These are phyloP conservation scores for Podila clonocystis DNA, from an alignment of 192 early-diverging fungal genomes.

Conservation along the genomic window DNA sequence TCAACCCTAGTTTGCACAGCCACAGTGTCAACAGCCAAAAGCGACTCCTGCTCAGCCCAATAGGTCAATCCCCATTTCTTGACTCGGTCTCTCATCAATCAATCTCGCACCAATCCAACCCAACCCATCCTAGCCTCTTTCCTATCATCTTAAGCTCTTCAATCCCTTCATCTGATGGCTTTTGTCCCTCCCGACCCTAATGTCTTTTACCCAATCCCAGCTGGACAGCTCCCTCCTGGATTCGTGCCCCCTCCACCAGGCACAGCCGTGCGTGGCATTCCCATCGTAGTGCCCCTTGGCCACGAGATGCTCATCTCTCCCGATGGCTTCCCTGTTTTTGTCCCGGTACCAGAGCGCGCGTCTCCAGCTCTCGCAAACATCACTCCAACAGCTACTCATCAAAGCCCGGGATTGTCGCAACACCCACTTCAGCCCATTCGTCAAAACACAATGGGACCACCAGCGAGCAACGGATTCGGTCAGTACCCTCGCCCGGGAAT, in stretches of 20 bases:
- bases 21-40: too few relatives aligned
- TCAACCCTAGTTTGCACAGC: too few relatives aligned
- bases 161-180: slow-evolving; percentile 9
- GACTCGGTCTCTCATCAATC: too few relatives aligned
- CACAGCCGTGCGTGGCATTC: slow-evolving; percentile 39
- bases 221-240: slow-evolving; percentile 39
- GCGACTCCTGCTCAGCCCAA: too few relatives aligned
- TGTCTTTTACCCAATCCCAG: slow-evolving; percentile 41
- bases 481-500: not conserved
- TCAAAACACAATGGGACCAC: not conserved
- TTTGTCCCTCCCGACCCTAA: slow-evolving; percentile 36
- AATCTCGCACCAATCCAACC: not conserved
- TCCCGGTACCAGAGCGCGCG: slow-evolving; percentile 35
- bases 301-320: slow-evolving; percentile 53
- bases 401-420: slow-evolving; percentile 19
- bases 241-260: slow-evolving; percentile 46
- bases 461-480: not conserved
- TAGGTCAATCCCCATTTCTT: too few relatives aligned
- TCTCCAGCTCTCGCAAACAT: slow-evolving; percentile 6
- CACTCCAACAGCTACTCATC: slow-evolving; percentile 2
- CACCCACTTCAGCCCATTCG: slow-evolving; percentile 8
- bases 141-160: not conserved
- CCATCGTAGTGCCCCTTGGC: slow-evolving; percentile 42
- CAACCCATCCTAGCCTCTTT: not conserved
- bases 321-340: slow-evolving; percentile 49